Evolutionary conservation across 148 eudicot genomes (phyloP).

Genomic region (Vaccinium macrocarpon): DNA sequence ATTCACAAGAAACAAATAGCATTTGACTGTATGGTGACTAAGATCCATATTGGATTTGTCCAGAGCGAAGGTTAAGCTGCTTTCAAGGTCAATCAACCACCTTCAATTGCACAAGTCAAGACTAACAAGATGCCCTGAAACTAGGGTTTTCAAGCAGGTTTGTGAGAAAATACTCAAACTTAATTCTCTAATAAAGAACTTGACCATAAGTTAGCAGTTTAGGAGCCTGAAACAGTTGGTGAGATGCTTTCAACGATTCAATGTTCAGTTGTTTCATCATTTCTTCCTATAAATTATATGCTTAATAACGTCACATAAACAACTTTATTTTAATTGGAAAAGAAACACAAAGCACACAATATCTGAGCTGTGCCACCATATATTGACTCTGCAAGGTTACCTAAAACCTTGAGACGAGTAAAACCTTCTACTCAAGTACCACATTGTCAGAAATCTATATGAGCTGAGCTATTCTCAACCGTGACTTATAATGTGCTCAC

Average conservation of each 20-base stretch:
- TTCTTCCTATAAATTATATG: not conserved
- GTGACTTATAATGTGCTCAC: not conserved
- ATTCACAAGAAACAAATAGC: not conserved
- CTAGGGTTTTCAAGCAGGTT: not conserved
- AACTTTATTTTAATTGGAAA: not conserved
- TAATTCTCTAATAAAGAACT: not conserved
- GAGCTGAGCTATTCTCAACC: not conserved
- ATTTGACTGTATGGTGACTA: not conserved
- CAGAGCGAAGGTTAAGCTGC: not conserved
- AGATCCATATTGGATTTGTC: not conserved
- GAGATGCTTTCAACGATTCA: not conserved
- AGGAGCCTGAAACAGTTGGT: not conserved
- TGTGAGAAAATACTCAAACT: not conserved
- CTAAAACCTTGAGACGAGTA: not conserved
- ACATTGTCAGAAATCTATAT: not conserved
- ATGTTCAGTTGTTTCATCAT: not conserved
- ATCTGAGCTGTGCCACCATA: slow-evolving; percentile 5
- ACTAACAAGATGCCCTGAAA: not conserved
- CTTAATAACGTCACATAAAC: not conserved
- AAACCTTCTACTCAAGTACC: not conserved
- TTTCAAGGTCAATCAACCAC: not conserved
- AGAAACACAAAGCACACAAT: not conserved
- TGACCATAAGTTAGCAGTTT: not conserved
- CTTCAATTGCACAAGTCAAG: not conserved
- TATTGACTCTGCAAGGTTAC: not conserved